A percentile compares a stretch with the other conserved stretches of the same genome.
Conservation (phyloP, 202 grass and related monocot species). For the Tripidium arundinaceum region DNA sequence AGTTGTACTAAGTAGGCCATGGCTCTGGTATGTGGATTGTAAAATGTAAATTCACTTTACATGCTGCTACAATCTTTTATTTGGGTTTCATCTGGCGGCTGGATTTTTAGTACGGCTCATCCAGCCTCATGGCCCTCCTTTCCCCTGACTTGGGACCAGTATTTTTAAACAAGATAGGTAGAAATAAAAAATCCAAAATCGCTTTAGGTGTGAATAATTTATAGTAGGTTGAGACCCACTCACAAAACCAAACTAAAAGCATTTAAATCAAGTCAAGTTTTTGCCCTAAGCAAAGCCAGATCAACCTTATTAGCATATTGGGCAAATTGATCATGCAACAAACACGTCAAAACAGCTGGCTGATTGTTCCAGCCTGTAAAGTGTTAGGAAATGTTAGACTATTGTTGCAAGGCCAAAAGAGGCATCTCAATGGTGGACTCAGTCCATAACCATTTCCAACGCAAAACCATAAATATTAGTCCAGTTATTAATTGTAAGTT, state of each 20-base stretch:
- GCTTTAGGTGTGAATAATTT: neutral
- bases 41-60: neutral
- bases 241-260: slow-evolving; percentile 7
- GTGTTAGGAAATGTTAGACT: neutral
- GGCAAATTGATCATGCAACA: neutral
- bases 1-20: neutral
- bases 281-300: slow-evolving; percentile 4
- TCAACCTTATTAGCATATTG: neutral
- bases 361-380: slow-evolving; percentile 2
- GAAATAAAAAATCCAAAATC: neutral
- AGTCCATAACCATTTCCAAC: neutral
- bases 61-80: neutral
- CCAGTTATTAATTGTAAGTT: neutral
- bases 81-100: neutral
- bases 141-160: neutral
- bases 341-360: neutral
- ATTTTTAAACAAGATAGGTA: neutral
- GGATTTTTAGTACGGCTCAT: neutral
- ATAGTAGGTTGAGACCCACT: neutral
- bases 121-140: neutral
- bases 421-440: neutral
- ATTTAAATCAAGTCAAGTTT: neutral
- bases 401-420: neutral
- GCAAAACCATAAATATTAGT: slow-evolving; percentile 2
- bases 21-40: neutral